Evolutionary conservation across 176 grass and related monocot species (phyloP), one percentile per base, ranked within the genome.

Genomic region (Guadua angustifolia): DNA sequence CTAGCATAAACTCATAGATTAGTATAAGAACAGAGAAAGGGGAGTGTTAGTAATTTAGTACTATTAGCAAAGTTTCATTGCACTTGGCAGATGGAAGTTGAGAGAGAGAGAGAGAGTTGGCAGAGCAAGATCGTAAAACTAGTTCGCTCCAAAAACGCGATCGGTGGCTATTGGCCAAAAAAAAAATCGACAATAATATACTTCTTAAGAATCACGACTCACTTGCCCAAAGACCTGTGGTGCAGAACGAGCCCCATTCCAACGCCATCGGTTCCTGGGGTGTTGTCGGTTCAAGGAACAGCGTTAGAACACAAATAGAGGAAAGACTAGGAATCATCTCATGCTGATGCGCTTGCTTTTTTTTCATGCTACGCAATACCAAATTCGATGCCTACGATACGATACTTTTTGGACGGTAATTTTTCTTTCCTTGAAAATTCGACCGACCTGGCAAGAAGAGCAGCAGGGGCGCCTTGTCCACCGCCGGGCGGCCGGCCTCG

Each of bases 221-320:
- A 99, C 96, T 84, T 99, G 71, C 96, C 96, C 77, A 99, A 80
- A 25, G 96, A 99, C 78, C 86, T 95, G 88, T 99, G 96, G 88
- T 95, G 96, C 81, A 94, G 60, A 93, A 94, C 87, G 53, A 99
- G 93, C 9, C 89, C 96, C 83, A 89, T 88, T 81, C 96, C 93
- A 14, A 92, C 81, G 52, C 96, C 93, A 85, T 99, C 96, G 29
- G n/a, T 79, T 63, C 96, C 96, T 98, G 86, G 47, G 49, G 40
- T 61, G 63, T 51, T 45, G 40, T 53, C 61, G 69, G 44, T 75
- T 79, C 18, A 33, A 67, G 11, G 3, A n/a, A 19, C 5, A 83
- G 33, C 32, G 18, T 64, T 57, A 76, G 32, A 4, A 19, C 44
- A 78, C 12, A 62, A 62, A 62, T 2, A 29, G 2, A 29, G 24